These are phyloP conservation scores for Diaporthe destruens DNA, from an alignment of 2,329 filamentous ascomycete species.

Conservation along the genomic window DNA sequence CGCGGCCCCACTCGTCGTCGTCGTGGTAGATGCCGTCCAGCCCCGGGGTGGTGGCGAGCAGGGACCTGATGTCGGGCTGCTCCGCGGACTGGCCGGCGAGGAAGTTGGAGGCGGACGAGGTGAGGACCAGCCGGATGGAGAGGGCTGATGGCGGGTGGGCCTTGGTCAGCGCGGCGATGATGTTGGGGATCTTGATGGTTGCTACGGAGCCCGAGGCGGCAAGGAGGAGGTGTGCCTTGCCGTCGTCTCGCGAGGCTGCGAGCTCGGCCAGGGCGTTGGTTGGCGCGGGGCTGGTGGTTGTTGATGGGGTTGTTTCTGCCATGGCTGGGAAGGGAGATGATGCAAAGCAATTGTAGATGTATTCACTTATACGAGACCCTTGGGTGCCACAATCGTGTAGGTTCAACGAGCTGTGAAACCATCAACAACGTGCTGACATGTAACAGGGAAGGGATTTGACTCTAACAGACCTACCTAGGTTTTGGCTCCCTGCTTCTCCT, in stretches of 20 bases:
- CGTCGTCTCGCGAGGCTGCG: conserved; percentile 30
- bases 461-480: background rate
- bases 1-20: conserved; percentile 80
- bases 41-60: conserved; percentile 73
- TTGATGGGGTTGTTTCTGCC: conserved; percentile 2
- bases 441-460: too few species aligned
- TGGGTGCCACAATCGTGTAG: background rate
- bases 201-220: conserved; percentile 72
- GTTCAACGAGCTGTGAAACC: background rate
- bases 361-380: background rate
- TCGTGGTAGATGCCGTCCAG: conserved; percentile 88
- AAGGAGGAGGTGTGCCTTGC: conserved; percentile 41
- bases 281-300: background rate
- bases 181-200: conserved; percentile 83
- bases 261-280: conserved; percentile 33
- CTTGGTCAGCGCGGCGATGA: conserved; percentile 68
- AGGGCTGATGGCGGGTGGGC: conserved; percentile 60
- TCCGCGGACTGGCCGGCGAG: conserved; percentile 81
- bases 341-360: too few species aligned
- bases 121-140: conserved; percentile 88
- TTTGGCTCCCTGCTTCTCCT: background rate
- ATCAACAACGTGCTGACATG: background rate
- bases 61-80: conserved; percentile 75
- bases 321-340: too few species aligned
- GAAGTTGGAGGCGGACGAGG: conserved; percentile 79